Evolutionary conservation across 768 basidiomycete species (phyloP).

Genomic region (Mycena alexandri): DNA sequence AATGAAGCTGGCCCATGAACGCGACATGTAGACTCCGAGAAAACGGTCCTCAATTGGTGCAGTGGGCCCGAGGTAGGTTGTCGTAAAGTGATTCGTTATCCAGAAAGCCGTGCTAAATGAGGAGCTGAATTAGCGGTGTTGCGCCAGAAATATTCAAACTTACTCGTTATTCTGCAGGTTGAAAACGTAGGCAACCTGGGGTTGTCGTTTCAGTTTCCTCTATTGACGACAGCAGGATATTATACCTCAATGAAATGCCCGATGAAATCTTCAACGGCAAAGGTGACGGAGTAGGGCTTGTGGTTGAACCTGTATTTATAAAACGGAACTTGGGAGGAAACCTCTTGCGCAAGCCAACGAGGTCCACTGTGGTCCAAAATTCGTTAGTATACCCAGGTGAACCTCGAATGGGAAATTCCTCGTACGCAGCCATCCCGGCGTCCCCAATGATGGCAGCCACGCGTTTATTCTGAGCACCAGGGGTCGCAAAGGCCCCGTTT

Average conservation of each 20-base stretch:
- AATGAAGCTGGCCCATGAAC: conserved; percentile 36
- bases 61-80: conserved; percentile 28
- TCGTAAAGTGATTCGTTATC: conserved; percentile 35
- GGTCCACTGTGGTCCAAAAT: conserved; percentile 17
- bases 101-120: conserved; percentile 31
- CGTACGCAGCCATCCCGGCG: conserved; percentile 24
- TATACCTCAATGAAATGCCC: conserved; percentile 34
- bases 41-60: conserved; percentile 37
- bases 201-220: not conserved
- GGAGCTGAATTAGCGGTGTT: not conserved
- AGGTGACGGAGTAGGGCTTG: conserved; percentile 26
- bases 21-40: conserved; percentile 33
- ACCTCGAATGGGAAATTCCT: not conserved
- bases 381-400: not conserved
- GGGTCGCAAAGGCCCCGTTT: conserved; percentile 11
- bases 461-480: conserved; percentile 30
- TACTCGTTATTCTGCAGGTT: conserved; percentile 36
- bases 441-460: conserved; percentile 30
- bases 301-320: conserved; percentile 36
- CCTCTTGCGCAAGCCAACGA: conserved; percentile 28
- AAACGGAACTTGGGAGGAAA: conserved; percentile 31
- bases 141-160: not conserved
- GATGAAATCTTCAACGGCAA: conserved; percentile 23
- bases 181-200: conserved; percentile 34
- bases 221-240: not conserved